Evolutionary conservation across 139 green algal genomes (phyloP).

Genomic region (Chlorella sorokiniana): DNA sequence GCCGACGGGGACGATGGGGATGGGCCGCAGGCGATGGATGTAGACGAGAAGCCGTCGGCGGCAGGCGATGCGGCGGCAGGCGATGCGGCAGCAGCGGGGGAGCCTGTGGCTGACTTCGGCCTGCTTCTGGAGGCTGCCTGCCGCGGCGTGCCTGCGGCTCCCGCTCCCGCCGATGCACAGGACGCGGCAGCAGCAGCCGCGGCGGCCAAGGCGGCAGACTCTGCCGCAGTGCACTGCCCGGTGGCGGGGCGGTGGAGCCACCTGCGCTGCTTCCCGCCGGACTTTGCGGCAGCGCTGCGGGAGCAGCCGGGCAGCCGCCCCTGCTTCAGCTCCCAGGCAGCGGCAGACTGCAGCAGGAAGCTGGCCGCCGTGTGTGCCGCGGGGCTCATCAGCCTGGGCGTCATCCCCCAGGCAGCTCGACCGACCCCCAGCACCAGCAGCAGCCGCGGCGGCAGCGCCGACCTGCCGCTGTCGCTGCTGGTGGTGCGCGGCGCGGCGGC

Average conservation of each 20-base stretch:
- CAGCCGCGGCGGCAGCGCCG: not conserved
- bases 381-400: constrained; percentile 27
- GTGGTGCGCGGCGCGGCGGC: constrained; percentile 48
- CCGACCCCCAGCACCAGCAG: not conserved
- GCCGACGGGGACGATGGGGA: too few relatives aligned
- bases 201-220: not conserved
- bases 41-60: not conserved
- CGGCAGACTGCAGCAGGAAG: not conserved
- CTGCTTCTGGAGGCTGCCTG: not conserved
- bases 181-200: not conserved
- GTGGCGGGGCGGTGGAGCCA: constrained; percentile 19
- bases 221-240: constrained; percentile 23
- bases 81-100: not conserved
- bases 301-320: not conserved
- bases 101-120: not conserved
- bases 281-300: constrained; percentile 6
- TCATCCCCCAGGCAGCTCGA: not conserved
- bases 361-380: constrained; percentile 30
- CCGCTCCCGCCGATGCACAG: not conserved
- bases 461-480: constrained; percentile 33
- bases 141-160: not conserved
- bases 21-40: too few relatives aligned
- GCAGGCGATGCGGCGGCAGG: not conserved
- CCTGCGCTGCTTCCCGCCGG: constrained; percentile 30
- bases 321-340: constrained; percentile 26